phyloP scores from a whole-genome alignment of 1,139 yeast species.

The Yamadazyma dendronema region DNA sequence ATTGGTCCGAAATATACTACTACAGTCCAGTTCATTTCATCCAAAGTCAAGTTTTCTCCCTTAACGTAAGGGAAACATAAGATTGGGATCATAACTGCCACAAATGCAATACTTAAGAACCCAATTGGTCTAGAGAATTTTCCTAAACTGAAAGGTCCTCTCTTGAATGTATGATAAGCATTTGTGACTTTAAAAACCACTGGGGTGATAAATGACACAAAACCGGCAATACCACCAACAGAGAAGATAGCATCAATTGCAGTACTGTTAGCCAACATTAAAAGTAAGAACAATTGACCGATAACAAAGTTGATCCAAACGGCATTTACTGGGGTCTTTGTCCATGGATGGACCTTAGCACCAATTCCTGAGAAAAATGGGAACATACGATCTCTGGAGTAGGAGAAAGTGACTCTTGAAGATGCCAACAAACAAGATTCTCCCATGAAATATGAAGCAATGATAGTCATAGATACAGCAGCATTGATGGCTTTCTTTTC shows the following conservation, averaged over 20 bases:
- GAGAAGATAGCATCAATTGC: conserved; percentile 77
- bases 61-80: conserved; percentile 60
- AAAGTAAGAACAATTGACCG: conserved; percentile 56
- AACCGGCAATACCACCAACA: conserved; percentile 74
- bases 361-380: conserved; percentile 55
- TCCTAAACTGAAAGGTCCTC: conserved; percentile 76
- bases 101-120: conserved; percentile 37
- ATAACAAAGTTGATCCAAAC: conserved; percentile 62
- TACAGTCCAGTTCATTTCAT: conserved; percentile 68
- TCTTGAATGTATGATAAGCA: conserved; percentile 51
- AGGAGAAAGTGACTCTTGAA: conserved; percentile 66
- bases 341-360: conserved; percentile 48
- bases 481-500: conserved; percentile 45
- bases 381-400: conserved; percentile 69
- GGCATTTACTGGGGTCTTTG: conserved; percentile 70
- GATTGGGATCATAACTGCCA: conserved; percentile 61
- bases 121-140: conserved; percentile 50
- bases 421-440: conserved; percentile 71
- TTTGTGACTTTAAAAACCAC: conserved; percentile 59
- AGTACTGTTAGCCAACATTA: conserved; percentile 65
- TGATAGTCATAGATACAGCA: conserved; percentile 57
- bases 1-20: conserved; percentile 68
- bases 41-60: conserved; percentile 48
- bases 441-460: conserved; percentile 67
- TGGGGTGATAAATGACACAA: conserved; percentile 69